Evolutionary conservation across 768 basidiomycete species (phyloP).

Genomic region (Collybiopsis confluens): DNA sequence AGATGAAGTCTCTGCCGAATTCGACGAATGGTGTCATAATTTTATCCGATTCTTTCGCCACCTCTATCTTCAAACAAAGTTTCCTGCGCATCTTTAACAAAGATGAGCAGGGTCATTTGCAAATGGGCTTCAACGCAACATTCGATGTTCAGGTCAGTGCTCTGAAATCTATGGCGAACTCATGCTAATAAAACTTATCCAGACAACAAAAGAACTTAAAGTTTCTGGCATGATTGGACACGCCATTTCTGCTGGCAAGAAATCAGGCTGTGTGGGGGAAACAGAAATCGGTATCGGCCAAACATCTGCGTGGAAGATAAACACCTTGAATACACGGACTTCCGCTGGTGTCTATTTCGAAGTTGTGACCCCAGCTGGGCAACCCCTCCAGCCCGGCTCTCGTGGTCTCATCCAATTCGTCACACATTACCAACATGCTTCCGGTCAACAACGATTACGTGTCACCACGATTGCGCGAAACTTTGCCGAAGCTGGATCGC

Average conservation of each 20-base stretch:
- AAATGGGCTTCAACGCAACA: constrained; percentile 99
- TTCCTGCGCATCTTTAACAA: constrained; percentile 92
- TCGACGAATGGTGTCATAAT: constrained; percentile 97
- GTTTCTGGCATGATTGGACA: constrained; percentile 98
- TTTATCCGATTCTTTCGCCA: constrained; percentile 93
- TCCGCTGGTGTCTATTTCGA: constrained; percentile 96
- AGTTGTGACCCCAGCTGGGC: constrained; percentile 95
- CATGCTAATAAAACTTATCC: constrained; percentile 3
- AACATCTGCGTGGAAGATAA: constrained; percentile 98
- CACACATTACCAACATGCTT: constrained; percentile 96
- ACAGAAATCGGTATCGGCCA: constrained; percentile 99
- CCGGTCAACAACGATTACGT: constrained; percentile 89
- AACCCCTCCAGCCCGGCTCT: constrained; percentile 83
- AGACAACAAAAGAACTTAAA: constrained; percentile 99
- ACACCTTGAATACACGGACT: constrained; percentile 81
- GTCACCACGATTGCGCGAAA: constrained; percentile 98
- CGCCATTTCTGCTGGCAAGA: constrained; percentile 95
- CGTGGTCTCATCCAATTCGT: constrained; percentile 97
- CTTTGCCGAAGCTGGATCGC: constrained; percentile 96
- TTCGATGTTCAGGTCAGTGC: constrained; percentile 87
- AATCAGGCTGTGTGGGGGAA: constrained; percentile 94
- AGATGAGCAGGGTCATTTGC: constrained; percentile 85
- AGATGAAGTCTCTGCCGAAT: constrained; percentile 96
- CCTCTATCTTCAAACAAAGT: constrained; percentile 98
- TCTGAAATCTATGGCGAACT: background rate